Evolutionary conservation across 768 basidiomycete species (phyloP).

Genomic region (Hypsizygus marmoreus): DNA sequence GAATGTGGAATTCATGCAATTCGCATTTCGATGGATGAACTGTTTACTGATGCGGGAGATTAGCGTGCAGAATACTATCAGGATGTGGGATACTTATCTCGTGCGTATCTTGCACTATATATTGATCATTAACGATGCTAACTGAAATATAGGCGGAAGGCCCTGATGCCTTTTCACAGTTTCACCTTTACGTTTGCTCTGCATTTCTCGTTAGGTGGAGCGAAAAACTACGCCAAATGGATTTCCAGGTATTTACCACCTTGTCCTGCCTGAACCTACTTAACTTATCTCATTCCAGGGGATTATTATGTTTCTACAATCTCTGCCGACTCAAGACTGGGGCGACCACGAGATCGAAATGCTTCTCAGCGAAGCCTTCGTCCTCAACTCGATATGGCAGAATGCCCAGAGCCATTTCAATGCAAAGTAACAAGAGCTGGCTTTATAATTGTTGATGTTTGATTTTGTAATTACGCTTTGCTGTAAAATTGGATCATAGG

Average conservation of each 20-base stretch:
- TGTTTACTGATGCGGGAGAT: constrained; percentile 98
- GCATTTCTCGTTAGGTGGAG: constrained; percentile 97
- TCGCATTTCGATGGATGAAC: constrained; percentile 99
- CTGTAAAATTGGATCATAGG: no score
- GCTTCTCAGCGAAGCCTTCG: constrained; percentile 93
- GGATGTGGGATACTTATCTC: constrained; percentile 99
- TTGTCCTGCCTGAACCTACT: constrained; percentile 3
- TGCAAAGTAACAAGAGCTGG: constrained; percentile 41
- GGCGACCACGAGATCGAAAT: constrained; percentile 95
- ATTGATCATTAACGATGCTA: constrained; percentile 4
- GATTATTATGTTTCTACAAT: constrained; percentile 98
- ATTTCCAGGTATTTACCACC: constrained; percentile 79
- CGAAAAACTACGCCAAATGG: constrained; percentile 91
- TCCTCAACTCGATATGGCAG: constrained; percentile 90
- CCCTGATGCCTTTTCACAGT: constrained; percentile 96
- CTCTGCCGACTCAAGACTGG: constrained; percentile 91
- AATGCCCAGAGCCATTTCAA: constrained; percentile 88
- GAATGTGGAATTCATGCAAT: constrained; percentile 99
- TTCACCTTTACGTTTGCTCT: constrained; percentile 97
- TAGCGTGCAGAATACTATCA: constrained; percentile 92
- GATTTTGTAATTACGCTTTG: no score
- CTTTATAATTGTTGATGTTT: no score
- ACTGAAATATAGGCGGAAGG: constrained; percentile 78
- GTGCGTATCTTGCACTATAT: constrained; percentile 46
- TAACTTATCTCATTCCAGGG: constrained; percentile 52